Evolutionary conservation across 768 basidiomycete species (phyloP), one percentile per base, ranked within the genome.

Genomic region (Clitopilus passeckerianus): DNA sequence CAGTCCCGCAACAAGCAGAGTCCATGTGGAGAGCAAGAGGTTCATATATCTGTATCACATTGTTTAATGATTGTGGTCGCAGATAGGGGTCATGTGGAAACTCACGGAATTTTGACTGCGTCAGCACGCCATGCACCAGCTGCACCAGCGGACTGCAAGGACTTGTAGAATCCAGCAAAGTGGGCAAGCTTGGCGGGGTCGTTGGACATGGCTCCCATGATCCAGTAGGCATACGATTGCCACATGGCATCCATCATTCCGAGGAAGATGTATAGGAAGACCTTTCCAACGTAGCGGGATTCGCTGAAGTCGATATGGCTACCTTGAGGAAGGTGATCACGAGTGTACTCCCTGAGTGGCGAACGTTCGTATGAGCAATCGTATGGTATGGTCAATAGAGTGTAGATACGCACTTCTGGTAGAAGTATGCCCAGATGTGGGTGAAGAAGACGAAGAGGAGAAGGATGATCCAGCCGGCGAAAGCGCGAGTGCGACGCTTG

Each of bases 181-280:
- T 91, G 80, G 1, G 91, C 91, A 23, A 93, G 81, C 69, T 90
- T 91, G 6, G 79, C 82, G 2, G 89, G 85, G 70, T 92, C 85
- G 65, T 93, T 93, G 20, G 89, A 90, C 87, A 95, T 90, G 15
- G 89, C 87, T 52, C 91, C 91, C 84, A 91, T 87, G 62, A 90
- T 74, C 89, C 89, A 91, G 70, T 91, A 91, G 9, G 86, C 84
- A 0, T 84, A 84, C 3, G 89, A 91, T 68, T 93, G 92, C 89
- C 91, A 93, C 83, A 90, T 87, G 1, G 91, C 78, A 64, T 93
- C 92, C 58, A 91, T 77, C 7, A 93, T 63, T 44, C 90, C 89
- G 63, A 84, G 89, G 73, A 86, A 84, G 65, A 90, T 82, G 72
- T 86, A 91, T 8, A 93, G 71, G 72, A 80, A 79, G 1, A 86